These are phyloP conservation scores for Diaporthe sp. DNA, from an alignment of 2,329 filamentous ascomycete species.

Conservation along the genomic window DNA sequence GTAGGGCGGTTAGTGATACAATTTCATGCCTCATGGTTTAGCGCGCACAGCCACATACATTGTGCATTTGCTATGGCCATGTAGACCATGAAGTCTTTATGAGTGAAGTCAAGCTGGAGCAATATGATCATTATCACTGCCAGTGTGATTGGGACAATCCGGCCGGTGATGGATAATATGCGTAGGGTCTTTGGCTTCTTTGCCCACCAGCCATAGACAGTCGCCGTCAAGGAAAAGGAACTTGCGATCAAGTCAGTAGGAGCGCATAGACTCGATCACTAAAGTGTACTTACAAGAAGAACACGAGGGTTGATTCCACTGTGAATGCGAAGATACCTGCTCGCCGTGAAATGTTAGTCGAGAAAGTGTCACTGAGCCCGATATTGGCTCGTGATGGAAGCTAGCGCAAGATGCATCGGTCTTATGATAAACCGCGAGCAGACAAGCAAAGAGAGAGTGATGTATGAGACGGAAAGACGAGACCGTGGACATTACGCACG, in stretches of 20 bases:
- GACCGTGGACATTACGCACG: slow-evolving; percentile 3
- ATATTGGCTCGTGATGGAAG: not conserved
- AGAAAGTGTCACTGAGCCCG: not conserved
- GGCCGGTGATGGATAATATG: slow-evolving; percentile 21
- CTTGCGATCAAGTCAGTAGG: not conserved
- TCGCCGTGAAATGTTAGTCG: not conserved
- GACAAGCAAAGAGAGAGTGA: not conserved
- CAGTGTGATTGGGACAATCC: slow-evolving; percentile 27
- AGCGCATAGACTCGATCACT: not conserved
- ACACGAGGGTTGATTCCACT: slow-evolving; percentile 34
- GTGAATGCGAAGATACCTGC: slow-evolving; percentile 31
- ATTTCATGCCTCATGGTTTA: not conserved
- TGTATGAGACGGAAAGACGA: too few species aligned
- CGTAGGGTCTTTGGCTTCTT: slow-evolving; percentile 19
- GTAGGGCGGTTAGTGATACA: not conserved
- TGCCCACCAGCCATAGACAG: slow-evolving; percentile 38
- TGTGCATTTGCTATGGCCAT: slow-evolving; percentile 33
- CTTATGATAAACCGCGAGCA: too few species aligned
- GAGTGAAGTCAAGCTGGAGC: slow-evolving; percentile 33
- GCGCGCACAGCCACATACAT: slow-evolving; percentile 1
- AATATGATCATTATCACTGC: slow-evolving; percentile 26
- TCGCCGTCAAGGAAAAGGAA: slow-evolving; percentile 35
- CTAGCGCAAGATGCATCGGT: rapidly evolving
- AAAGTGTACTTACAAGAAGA: slow-evolving; percentile 33
- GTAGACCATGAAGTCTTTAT: slow-evolving; percentile 28